phyloP scores from a whole-genome alignment of 495 filamentous ascomycete species.

The Hypoxylon fragiforme region DNA sequence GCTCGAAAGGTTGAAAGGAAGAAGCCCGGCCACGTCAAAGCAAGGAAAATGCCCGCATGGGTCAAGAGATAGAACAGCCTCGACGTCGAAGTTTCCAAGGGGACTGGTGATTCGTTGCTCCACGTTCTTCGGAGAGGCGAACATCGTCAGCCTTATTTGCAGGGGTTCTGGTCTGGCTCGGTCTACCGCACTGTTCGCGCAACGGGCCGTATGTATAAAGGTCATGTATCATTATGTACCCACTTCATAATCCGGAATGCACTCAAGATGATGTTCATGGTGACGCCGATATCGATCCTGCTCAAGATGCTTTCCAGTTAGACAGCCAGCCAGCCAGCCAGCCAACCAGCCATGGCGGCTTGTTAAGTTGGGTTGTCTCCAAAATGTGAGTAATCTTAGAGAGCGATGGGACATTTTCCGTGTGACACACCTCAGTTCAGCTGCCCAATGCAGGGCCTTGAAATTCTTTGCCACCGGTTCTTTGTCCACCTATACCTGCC shows the following conservation, averaged over 20 bases:
- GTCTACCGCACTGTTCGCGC: conserved; percentile 14
- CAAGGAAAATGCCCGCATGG: conserved; percentile 97
- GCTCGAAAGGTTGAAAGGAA: conserved; percentile 93
- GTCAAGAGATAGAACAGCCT: conserved; percentile 71
- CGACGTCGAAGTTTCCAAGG: conserved; percentile 1
- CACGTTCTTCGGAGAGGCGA: conserved; percentile 3
- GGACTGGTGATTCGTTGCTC: background rate
- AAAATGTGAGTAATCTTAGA: no score
- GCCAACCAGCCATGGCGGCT: no score
- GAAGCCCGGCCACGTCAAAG: conserved; percentile 94
- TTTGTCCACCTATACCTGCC: no score
- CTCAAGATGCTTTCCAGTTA: background rate
- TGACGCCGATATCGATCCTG: background rate
- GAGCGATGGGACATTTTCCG: no score
- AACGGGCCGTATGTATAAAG: conserved; percentile 30
- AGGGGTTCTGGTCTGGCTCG: background rate
- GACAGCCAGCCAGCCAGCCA: no score
- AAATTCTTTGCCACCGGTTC: no score
- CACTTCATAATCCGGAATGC: conserved; percentile 20
- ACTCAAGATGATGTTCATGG: conserved; percentile 13
- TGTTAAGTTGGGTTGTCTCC: no score
- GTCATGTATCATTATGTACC: conserved; percentile 37
- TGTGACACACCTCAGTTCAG: no score
- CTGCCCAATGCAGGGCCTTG: no score
- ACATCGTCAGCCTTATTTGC: conserved; percentile 7